phyloP scores from a whole-genome alignment of 768 basidiomycete genomes.

The Suillus bovinus region DNA sequence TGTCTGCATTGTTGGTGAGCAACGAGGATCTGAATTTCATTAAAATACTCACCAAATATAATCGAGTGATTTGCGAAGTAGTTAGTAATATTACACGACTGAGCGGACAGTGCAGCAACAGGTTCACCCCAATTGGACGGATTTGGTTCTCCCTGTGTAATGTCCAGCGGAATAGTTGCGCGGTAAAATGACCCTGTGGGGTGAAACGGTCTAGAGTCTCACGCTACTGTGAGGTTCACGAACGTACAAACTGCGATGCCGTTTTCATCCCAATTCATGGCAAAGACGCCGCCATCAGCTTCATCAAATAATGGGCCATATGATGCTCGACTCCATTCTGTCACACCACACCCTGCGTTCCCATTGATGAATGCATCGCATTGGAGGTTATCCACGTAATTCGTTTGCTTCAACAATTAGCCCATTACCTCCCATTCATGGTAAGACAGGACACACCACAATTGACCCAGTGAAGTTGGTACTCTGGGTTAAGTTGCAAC shows the following conservation, averaged over 20 bases:
- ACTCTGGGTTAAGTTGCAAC: constrained; percentile 56
- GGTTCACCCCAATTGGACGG: constrained; percentile 71
- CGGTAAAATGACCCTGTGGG: constrained; percentile 79
- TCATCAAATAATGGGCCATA: constrained; percentile 83
- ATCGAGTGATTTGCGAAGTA: constrained; percentile 73
- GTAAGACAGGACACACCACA: constrained; percentile 46
- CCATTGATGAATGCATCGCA: constrained; percentile 53
- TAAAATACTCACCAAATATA: constrained; percentile 59
- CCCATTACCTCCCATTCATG: constrained; percentile 2
- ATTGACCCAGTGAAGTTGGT: constrained; percentile 63
- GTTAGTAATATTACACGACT: constrained; percentile 53
- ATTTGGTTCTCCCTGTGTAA: constrained; percentile 57
- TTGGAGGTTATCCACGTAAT: constrained; percentile 49
- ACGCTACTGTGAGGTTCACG: neutral
- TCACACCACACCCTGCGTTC: constrained; percentile 78
- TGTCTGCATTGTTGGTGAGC: constrained; percentile 48
- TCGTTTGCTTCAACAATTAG: constrained; percentile 39
- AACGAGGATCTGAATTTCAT: constrained; percentile 3
- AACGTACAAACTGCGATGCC: constrained; percentile 77
- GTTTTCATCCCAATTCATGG: constrained; percentile 84
- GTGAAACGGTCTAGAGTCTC: constrained; percentile 11
- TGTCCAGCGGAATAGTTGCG: constrained; percentile 70
- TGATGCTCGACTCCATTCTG: constrained; percentile 78
- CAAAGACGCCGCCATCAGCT: constrained; percentile 82
- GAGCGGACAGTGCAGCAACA: constrained; percentile 56